Conservation (phyloP, 805 yeast genomes). For the Myxozyma neotropica region DNA sequence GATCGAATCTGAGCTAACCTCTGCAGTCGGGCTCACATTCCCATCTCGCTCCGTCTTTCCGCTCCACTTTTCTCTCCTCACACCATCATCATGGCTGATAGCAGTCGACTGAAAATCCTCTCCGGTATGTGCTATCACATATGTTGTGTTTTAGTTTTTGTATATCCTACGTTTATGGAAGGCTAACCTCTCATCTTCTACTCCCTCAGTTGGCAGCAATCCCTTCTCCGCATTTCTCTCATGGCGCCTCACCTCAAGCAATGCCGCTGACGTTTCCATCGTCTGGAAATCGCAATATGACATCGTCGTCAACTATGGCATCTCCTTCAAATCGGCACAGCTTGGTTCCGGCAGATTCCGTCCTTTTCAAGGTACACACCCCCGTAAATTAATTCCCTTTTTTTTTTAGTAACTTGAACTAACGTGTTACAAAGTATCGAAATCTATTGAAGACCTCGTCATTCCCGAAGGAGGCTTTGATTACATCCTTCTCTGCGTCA, state of each 20-base stretch:
- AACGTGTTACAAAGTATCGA: constrained; percentile 13
- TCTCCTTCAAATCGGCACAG: constrained; percentile 26
- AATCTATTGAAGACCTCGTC: constrained; percentile 39
- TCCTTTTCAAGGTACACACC: constrained; percentile 17
- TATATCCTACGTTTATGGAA: neutral
- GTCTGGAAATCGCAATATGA: constrained; percentile 34
- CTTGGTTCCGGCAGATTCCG: constrained; percentile 27
- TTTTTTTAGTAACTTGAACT: neutral
- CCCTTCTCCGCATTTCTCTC: constrained; percentile 34
- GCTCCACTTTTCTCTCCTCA: neutral
- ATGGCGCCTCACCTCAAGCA: constrained; percentile 33
- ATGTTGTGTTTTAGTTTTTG: neutral
- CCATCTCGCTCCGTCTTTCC: neutral
- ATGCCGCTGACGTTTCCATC: constrained; percentile 32
- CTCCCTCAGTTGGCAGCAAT: constrained; percentile 32
- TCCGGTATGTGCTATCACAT: constrained; percentile 12
- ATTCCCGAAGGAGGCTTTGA: constrained; percentile 49
- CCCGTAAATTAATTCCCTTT: neutral
- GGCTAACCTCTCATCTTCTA: neutral
- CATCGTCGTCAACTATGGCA: constrained; percentile 32
- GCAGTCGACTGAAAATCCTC: constrained; percentile 14
- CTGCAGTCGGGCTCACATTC: neutral
- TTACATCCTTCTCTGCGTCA: constrained; percentile 61
- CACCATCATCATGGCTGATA: constrained; percentile 12
- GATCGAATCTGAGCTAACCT: neutral